Percentiles rank a stretch among this genome's conserved stretches.
phyloP scores from a whole-genome alignment of 257 asterid species.

The Eustoma russellianum region DNA sequence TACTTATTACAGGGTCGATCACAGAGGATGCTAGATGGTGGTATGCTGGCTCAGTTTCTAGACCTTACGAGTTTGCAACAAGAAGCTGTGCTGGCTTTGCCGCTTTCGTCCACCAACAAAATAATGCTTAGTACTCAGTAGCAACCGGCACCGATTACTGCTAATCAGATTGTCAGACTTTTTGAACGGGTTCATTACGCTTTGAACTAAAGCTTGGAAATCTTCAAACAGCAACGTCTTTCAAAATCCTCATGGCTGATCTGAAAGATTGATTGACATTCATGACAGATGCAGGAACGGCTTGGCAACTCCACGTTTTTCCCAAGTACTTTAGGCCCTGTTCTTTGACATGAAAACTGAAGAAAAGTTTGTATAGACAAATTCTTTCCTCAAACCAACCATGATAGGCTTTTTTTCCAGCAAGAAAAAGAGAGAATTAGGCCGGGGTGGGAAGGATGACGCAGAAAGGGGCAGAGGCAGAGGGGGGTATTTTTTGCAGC shows the following conservation, averaged over 20 bases:
- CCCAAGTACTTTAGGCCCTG: no score
- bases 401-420: no score
- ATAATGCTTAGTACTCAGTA: slow-evolving; percentile 29
- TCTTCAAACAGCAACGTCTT: neutral
- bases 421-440: no score
- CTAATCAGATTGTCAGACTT: slow-evolving; percentile 67
- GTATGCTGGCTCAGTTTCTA: slow-evolving; percentile 76
- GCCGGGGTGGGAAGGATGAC: no score
- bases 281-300: no score
- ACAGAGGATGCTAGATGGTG: slow-evolving; percentile 77
- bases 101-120: slow-evolving; percentile 38
- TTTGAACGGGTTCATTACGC: slow-evolving; percentile 89
- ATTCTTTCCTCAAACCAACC: no score
- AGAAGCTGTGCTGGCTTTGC: slow-evolving; percentile 64
- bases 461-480: no score
- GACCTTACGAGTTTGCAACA: slow-evolving; percentile 95
- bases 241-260: neutral
- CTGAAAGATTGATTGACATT: no score
- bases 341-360: no score
- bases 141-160: slow-evolving; percentile 39
- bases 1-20: slow-evolving; percentile 35
- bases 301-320: no score
- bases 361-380: no score
- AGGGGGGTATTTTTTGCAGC: no score
- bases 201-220: slow-evolving; percentile 28